These are phyloP conservation scores for Pecoramyces ruminantium DNA, from an alignment of 192 early-diverging fungal species.

Conservation along the genomic window DNA sequence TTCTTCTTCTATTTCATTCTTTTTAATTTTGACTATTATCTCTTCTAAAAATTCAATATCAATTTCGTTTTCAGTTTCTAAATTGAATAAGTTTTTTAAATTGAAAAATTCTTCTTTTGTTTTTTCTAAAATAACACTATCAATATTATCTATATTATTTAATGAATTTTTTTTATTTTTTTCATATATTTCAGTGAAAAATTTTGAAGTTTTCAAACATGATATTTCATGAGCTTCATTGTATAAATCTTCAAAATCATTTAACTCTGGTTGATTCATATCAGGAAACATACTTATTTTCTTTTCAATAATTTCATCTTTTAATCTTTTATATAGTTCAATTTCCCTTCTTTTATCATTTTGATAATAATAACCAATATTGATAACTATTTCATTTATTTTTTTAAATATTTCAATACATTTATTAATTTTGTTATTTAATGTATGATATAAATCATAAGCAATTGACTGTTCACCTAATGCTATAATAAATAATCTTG, in stretches of 20 bases:
- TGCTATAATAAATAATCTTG: not conserved
- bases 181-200: not conserved
- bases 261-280: not conserved
- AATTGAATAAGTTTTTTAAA: not conserved
- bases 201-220: not conserved
- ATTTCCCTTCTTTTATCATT: not conserved
- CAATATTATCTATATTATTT: not conserved
- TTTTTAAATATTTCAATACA: not conserved
- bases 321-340: not conserved
- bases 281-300: not conserved
- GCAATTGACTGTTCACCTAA: not conserved
- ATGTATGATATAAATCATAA: not conserved
- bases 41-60: not conserved
- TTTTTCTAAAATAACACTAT: not conserved
- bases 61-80: not conserved
- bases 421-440: not conserved
- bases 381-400: not conserved
- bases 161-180: not conserved
- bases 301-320: too few species aligned
- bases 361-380: not conserved
- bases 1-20: not conserved
- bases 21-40: not conserved
- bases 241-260: not conserved
- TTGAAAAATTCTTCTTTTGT: not conserved
- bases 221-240: not conserved